Evolutionary conservation across 2,329 filamentous ascomycete genomes (phyloP), one percentile per base, ranked within the genome.

Genomic region (Dothideomycetidae sp.): DNA sequence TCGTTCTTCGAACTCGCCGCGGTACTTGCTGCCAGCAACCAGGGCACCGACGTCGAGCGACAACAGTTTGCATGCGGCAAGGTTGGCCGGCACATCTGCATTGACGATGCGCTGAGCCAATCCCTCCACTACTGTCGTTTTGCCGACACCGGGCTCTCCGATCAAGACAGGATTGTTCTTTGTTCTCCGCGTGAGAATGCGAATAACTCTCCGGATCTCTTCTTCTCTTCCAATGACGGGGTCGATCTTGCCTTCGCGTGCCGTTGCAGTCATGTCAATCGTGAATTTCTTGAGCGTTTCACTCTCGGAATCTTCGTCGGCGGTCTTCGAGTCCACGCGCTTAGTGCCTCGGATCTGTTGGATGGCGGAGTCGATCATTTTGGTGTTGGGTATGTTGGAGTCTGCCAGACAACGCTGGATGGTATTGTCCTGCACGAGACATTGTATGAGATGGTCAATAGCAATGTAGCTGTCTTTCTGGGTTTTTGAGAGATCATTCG

Each of bases 91-190:
- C 3, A 98, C 85, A 67, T 98, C 90, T 42, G 82, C 78, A 53
- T 96, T 93, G 64, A 94, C 85, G 44, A 98, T 96, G 36, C 90
- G 80, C 57, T 86, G 83, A 18, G 90, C 90, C 42, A 98, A 70
- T 51, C 90, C 90, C 64, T 98, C 90, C 34, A 96, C 85, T 40
- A 98, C 86, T 4, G 90, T 94, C 3, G 90, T 98, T 68, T 98
- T 98, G 55, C 90, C 90, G 15, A 96, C 90, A 76, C 90, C 90
- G 23, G 90, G 88, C 56, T 96, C 86, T 64, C 90, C 90, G 47
- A 98, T 96, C 47, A 98, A 73, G 33, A 96, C 88, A 2, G 90
- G 90, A 61, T 98, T 98, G 69, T 98, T 96, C 72, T 96, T 96
- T 44, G 88, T 96, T 54, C 88, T 74, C 56, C 90, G 73, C 23